Evolutionary conservation across 139 green algal genomes (phyloP), one percentile per base, ranked within the genome.

Genomic region (Chlamydomonas applanata): DNA sequence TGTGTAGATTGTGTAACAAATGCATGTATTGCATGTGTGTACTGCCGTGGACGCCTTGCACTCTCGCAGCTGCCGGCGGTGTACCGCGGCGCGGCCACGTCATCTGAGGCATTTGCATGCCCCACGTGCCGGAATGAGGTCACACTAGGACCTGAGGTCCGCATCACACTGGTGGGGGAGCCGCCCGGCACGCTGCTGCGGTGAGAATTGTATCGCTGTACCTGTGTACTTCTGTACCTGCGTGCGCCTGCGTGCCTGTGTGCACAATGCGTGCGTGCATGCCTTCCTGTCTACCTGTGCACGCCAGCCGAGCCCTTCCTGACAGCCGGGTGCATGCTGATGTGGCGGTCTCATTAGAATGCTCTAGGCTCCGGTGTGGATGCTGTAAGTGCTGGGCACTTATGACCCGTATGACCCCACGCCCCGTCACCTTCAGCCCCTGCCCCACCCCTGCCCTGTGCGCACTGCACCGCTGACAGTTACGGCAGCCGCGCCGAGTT

Each of bases 41-140:
- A n/a, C n/a, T n/a, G n/a, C n/a, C n/a, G n/a, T n/a, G n/a, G n/a
- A n/a, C n/a, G n/a, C n/a, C n/a, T n/a, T n/a, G n/a, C n/a, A n/a
- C n/a, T n/a, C n/a, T n/a, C n/a, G 69, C 75, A 81, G 75, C 45
- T 81, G 53, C 75, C 75, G 22, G 69, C 69, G 3, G 11, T 71
- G 1, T 69, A 54, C 49, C 35, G 49, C 20, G 49, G 69, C 30
- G 25, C 62, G 0, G 69, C 61, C 16, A 72, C 74, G 34, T 7
- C 29, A 13, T 40, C 69, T 4, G 75, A 81, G 69, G 25, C 1
- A 56, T 76, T 81, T 45, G 30, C 33, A 13, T 73, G 69, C 60
- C 49, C 75, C 14, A 59, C 65, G 2, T 72, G 65, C 65, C 36
- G 44, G 36, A 72, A 72, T n/a, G 44, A 60, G 65, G 24, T 72